Evolutionary conservation across 73 alveolate species (phyloP).

Genomic region (Paramecium sexaurelia): DNA sequence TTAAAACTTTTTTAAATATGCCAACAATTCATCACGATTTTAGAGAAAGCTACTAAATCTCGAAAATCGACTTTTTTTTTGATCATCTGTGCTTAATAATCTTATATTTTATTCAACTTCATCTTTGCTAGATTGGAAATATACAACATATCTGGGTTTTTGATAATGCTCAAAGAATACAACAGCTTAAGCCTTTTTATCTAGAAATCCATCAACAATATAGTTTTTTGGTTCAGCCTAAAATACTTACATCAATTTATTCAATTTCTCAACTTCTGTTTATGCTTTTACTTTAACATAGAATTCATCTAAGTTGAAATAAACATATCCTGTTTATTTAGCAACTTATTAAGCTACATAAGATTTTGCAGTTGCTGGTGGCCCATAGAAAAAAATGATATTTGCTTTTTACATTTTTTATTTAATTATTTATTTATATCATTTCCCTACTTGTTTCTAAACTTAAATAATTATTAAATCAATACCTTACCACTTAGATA

Average conservation of each 20-base stretch:
- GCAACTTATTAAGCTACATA: constrained; percentile 50
- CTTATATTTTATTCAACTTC: constrained; percentile 54
- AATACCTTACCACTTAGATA: background rate
- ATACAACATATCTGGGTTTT: constrained; percentile 38
- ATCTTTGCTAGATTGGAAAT: constrained; percentile 55
- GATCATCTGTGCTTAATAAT: background rate
- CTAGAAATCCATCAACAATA: constrained; percentile 56
- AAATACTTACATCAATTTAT: background rate
- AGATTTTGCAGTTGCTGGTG: constrained; percentile 46
- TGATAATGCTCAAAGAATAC: constrained; percentile 46
- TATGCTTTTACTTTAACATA: background rate
- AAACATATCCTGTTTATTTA: background rate
- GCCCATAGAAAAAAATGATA: constrained; percentile 46
- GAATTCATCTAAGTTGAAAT: constrained; percentile 32
- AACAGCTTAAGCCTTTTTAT: constrained; percentile 28
- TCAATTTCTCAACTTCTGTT: constrained; percentile 25
- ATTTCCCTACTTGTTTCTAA: background rate
- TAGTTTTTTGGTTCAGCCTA: background rate
- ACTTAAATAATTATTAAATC: background rate
- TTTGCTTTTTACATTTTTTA: background rate
- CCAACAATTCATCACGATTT: constrained; percentile 43
- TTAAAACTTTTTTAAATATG: constrained; percentile 15
- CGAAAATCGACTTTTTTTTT: background rate
- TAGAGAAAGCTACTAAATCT: constrained; percentile 1
- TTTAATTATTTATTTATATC: background rate